Conservation (phyloP, 495 filamentous ascomycete species). For the Sordaria brevicollis region DNA sequence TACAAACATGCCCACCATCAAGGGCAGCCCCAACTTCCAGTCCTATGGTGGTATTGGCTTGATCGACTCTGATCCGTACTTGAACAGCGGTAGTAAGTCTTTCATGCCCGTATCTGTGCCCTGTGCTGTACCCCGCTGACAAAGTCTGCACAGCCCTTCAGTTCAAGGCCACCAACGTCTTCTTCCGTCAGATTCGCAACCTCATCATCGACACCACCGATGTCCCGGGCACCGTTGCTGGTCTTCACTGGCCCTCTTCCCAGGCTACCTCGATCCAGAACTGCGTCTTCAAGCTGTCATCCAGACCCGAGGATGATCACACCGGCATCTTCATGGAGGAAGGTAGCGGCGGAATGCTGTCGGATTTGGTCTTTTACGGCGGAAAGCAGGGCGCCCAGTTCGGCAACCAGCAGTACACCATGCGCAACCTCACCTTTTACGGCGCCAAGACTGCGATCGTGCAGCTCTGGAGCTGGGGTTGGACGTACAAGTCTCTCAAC, state of each 20-base stretch:
- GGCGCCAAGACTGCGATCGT: conserved; percentile 71
- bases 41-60: conserved; percentile 50
- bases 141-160: background rate
- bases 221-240: conserved; percentile 50
- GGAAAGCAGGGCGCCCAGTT: conserved; percentile 51
- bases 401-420: conserved; percentile 84
- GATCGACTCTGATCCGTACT: conserved; percentile 67
- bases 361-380: conserved; percentile 62
- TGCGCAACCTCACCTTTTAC: conserved; percentile 77
- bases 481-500: conserved; percentile 66
- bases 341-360: conserved; percentile 62
- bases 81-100: conserved; percentile 18
- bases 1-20: conserved; percentile 55
- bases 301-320: conserved; percentile 49
- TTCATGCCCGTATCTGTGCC: background rate
- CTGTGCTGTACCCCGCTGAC: background rate
- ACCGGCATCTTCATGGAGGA: conserved; percentile 66
- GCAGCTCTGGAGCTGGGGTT: conserved; percentile 88
- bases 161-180: conserved; percentile 54
- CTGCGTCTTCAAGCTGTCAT: conserved; percentile 65
- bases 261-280: conserved; percentile 88
- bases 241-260: conserved; percentile 92
- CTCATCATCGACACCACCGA: conserved; percentile 73
- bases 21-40: conserved; percentile 50
- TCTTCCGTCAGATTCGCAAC: conserved; percentile 89